Evolutionary conservation across 1,139 yeast species (phyloP).

Genomic region (Hyphopichia pseudoburtonii): DNA sequence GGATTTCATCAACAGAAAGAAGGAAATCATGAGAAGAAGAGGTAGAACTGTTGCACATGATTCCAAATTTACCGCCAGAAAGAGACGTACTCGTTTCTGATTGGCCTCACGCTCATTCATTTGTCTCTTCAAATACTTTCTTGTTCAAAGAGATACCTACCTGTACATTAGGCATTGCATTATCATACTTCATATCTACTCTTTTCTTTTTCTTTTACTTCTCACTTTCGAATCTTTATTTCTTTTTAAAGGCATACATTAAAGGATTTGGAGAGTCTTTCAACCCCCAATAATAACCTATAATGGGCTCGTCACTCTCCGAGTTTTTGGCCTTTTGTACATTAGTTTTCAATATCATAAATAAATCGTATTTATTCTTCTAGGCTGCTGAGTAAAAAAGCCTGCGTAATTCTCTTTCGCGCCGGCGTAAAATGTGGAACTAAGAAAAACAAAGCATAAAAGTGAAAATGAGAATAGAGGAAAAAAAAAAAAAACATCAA

Average conservation of each 20-base stretch:
- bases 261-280: no score
- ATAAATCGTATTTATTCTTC: no score
- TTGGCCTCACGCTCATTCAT: no score
- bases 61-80: conserved; percentile 90
- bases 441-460: conserved; percentile 4
- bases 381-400: no score
- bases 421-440: conserved; percentile 8
- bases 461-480: conserved; percentile 3
- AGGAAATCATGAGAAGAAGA: conserved; percentile 87
- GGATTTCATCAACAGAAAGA: conserved; percentile 85
- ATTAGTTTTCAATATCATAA: no score
- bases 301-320: no score
- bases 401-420: conserved; percentile 2
- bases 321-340: conserved; percentile 8
- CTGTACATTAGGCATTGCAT: neutral
- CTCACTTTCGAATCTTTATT: no score
- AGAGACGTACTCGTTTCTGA: conserved; percentile 84
- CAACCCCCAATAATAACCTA: no score
- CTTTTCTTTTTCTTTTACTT: no score
- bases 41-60: conserved; percentile 89
- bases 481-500: neutral
- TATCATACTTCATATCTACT: neutral
- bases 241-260: no score
- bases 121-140: no score
- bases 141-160: no score